Conservation (phyloP, 2,329 filamentous ascomycete species). For the Colletotrichum melonis region DNA sequence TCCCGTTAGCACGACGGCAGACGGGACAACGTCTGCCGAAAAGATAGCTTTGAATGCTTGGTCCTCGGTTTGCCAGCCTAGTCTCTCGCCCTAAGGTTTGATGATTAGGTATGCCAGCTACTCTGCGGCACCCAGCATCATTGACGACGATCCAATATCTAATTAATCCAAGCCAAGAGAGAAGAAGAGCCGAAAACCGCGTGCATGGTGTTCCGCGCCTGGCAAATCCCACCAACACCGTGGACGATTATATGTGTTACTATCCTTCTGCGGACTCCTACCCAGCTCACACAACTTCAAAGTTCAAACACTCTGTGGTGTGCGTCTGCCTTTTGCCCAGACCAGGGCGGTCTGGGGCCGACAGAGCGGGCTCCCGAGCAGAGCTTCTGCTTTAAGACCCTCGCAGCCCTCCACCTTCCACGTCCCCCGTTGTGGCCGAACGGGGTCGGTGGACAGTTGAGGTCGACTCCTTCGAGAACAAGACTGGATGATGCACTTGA, state of each 20-base stretch:
- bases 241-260: background rate
- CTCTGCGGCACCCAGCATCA: background rate
- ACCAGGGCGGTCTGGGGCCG: conserved; percentile 23
- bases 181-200: background rate
- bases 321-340: background rate
- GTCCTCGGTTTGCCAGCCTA: background rate
- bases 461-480: conserved; percentile 21
- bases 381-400: conserved; percentile 29
- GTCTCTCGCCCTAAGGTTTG: conserved; percentile 3
- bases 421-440: conserved; percentile 18
- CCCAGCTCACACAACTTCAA: background rate
- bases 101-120: background rate
- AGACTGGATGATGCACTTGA: conserved; percentile 5
- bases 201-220: background rate
- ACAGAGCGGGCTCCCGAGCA: conserved; percentile 24
- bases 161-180: background rate
- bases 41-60: background rate
- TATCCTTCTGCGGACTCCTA: background rate
- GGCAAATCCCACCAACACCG: background rate
- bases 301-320: background rate
- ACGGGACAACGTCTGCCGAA: conserved; percentile 10
- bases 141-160: background rate
- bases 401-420: conserved; percentile 26
- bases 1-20: background rate
- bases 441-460: conserved; percentile 13